Conservation (phyloP, 1,284 basidiomycete species). For the Thelephora terrestris region DNA sequence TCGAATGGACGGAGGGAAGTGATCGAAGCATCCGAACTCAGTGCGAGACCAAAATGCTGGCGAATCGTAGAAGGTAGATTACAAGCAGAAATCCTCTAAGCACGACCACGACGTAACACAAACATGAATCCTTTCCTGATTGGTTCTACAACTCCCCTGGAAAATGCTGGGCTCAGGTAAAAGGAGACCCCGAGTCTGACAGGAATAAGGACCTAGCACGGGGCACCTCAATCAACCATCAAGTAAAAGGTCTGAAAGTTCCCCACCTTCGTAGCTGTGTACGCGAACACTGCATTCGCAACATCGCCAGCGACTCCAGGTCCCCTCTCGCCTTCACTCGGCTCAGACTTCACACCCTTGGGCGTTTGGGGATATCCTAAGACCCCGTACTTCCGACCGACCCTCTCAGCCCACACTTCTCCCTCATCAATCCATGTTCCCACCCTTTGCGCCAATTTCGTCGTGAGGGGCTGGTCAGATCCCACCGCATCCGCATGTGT, state of each 20-base stretch:
- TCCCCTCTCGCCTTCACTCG: conserved; percentile 9
- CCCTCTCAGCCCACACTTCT: conserved; percentile 55
- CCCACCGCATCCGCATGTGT: conserved; percentile 4
- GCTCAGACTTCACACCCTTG: conserved; percentile 8
- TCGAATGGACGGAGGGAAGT: too few relatives aligned
- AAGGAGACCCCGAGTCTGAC: conserved; percentile 4
- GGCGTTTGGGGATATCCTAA: conserved; percentile 66
- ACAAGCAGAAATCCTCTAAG: not conserved
- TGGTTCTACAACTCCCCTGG: conserved; percentile 4
- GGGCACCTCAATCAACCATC: not conserved
- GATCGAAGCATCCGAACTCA: too few relatives aligned
- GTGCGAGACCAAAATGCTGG: too few relatives aligned
- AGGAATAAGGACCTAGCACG: conserved; percentile 1
- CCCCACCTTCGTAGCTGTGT: conserved; percentile 73
- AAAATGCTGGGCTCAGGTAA: conserved; percentile 5
- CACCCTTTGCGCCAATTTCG: conserved; percentile 32
- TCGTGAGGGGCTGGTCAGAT: conserved; percentile 2
- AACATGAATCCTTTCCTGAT: not conserved
- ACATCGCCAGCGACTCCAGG: conserved; percentile 52
- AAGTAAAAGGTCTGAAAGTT: not conserved
- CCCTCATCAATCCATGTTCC: conserved; percentile 66
- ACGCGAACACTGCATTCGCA: conserved; percentile 75
- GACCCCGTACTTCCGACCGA: conserved; percentile 72
- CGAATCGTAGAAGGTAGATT: too few relatives aligned
- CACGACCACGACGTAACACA: not conserved